Evolutionary conservation across 345 rosid species (phyloP), one percentile per base, ranked within the genome.

Genomic region (Dipteronia dyeriana): DNA sequence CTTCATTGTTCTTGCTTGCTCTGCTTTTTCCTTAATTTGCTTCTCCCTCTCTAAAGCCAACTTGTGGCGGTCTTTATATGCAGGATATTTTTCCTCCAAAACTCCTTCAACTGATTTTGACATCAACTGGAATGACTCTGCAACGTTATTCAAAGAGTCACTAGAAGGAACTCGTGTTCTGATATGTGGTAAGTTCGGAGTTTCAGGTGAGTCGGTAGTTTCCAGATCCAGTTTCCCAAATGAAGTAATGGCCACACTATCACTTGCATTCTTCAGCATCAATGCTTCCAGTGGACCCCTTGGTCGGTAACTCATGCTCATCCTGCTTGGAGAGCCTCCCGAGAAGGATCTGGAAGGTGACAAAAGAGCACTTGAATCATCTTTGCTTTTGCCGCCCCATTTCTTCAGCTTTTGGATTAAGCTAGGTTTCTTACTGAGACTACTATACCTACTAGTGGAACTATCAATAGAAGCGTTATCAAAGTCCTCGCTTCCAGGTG

Each of bases 401-500:
- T 87, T 94, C 89, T 92, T 96, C 75, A 94, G 86, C 84, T 94
- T 96, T 73, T 91, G 93, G 39, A 96, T 86, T 84, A 96, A 77
- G 75, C 88, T 81, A 4, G 93, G 93, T 75, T 86, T 96, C 78
- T 90, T 96, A 83, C 91, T 91, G 29, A 92, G 77, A 80, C 84
- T 92, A 77, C 96, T 88, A n/a, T 87, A 87, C 74, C 91, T 90
- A 86, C 95, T 89, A 5, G 82, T 83, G 39, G 91, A 96, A 82
- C 97, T 94, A 79, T 96, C 98, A 51, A 94, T 83, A 0, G 98
- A 94, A 51, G 90, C 87, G 67, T 92, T 91, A 73, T 96, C 99
- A 67, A 94, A 92, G 78, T 92, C 98, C 71, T 94, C 97, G 45
- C 97, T 92, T 72, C 97, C 97, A 7, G 98, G 97, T 60, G 98